Base-by-base conservation (phyloP, 768 basidiomycete species). In the Boletus pseudopeckii region DNA sequence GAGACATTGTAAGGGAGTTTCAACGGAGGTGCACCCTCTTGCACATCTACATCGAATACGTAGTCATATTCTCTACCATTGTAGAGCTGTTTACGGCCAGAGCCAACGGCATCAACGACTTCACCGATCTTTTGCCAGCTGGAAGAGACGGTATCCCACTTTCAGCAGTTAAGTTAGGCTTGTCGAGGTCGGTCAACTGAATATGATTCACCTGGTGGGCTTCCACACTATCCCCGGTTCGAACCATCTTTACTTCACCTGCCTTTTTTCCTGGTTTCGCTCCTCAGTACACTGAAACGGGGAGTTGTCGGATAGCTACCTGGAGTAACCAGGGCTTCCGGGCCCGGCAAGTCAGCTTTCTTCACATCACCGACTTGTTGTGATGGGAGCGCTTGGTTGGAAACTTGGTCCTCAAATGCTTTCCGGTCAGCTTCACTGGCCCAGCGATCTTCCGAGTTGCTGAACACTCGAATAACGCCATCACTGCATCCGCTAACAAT, bases 31-130 rank as follows among this genome's bases (percentile, higher is more conserved):
- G 83, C 84, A 3, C 94, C 95, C 55, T 97, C 96, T 64, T 92
- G 81, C 26, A 98, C 87, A 64, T 98, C 97, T 34, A 99, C 95
- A 65, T 97, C 95, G 64, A 98, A 98, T n/a, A 99, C 96, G 64
- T 97, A 97, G 72, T 99, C 97, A 65, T 95, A 99, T 72, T 98
- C 96, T 65, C 87, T 86, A 17, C 97, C 97, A 61, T 93, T 72
- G 65, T 89, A 88, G n/a, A 97, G 78, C 71, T 95, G 91, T 71
- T 91, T 95, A 53, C 92, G 80, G n/a, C 84, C 83, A 34, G 86
- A 84, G 22, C 94, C 90, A 48, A 96, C 89, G 18, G 94, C 95
- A 65, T 97, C 97, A 5, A 95, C 93, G 6, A 98, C 95, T 61
- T 95, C 89, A 22, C 97, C 97, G 33, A 98, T 84, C 68, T 95